A percentile compares a stretch with the other conserved stretches of the same genome.
These are phyloP conservation scores for Xylariaceae sp. DNA, from an alignment of 2,329 filamentous ascomycete genomes.

Conservation along the genomic window DNA sequence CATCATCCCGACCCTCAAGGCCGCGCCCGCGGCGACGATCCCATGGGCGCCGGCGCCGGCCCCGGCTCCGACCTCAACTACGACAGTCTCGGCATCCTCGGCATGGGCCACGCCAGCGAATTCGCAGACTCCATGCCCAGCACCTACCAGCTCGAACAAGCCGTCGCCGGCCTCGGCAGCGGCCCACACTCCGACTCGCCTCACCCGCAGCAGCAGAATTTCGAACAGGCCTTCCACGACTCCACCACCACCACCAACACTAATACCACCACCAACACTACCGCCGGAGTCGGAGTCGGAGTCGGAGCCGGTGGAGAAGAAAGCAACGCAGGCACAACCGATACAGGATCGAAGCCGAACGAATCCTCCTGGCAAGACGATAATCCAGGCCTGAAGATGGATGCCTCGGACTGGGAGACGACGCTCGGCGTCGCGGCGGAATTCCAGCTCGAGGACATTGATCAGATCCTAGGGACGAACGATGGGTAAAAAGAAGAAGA, in stretches of 20 bases:
- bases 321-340: background rate
- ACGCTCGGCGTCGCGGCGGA: conserved; percentile 17
- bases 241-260: conserved; percentile 2
- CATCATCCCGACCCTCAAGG: conserved; percentile 2
- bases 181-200: conserved; percentile 10
- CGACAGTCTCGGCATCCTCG: conserved; percentile 22
- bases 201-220: conserved; percentile 14
- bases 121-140: conserved; percentile 18
- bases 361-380: conserved; percentile 21
- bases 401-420: conserved; percentile 23
- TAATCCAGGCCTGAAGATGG: conserved; percentile 11
- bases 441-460: conserved; percentile 24
- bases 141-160: conserved; percentile 18
- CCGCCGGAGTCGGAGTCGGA: background rate
- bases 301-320: conserved; percentile 2
- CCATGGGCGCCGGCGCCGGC: background rate
- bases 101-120: conserved; percentile 12
- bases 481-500: conserved; percentile 8
- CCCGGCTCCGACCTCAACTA: conserved; percentile 9
- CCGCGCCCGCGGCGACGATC: conserved; percentile 4
- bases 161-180: conserved; percentile 12
- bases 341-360: background rate
- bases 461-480: conserved; percentile 24
- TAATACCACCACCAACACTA: too few species aligned
- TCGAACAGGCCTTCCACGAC: conserved; percentile 16